Conservation (phyloP, 805 yeast species). For the Myxozyma neglecta region DNA sequence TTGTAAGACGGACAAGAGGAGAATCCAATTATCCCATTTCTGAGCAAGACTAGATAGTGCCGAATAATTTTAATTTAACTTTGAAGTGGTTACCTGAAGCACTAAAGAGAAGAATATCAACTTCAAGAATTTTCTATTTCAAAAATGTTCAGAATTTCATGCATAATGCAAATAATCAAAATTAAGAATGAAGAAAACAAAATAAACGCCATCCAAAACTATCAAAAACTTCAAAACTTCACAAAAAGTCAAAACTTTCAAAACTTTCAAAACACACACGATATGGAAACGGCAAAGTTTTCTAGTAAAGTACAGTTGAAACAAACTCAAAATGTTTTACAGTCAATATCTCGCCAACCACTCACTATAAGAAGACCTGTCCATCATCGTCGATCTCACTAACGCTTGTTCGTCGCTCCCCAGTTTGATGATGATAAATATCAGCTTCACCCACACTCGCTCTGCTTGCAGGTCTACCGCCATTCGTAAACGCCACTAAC, state of each 20-base stretch:
- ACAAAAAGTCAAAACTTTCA: background rate
- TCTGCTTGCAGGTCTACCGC: slow-evolving; percentile 26
- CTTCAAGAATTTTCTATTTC: background rate
- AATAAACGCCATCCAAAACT: background rate
- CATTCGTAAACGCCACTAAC: slow-evolving; percentile 24
- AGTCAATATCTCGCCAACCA: background rate
- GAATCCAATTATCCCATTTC: too few relatives aligned
- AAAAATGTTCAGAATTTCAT: background rate
- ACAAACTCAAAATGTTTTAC: too few relatives aligned
- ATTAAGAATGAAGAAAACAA: background rate
- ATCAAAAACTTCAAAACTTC: background rate
- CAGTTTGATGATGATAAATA: background rate
- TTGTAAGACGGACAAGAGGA: too few relatives aligned
- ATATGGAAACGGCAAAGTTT: too few relatives aligned
- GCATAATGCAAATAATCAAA: background rate
- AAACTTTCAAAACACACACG: background rate
- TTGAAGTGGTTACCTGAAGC: background rate
- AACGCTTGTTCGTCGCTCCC: background rate
- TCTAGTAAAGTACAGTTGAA: too few relatives aligned
- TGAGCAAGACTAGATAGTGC: background rate
- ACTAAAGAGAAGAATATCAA: background rate
- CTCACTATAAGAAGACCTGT: slow-evolving; percentile 20
- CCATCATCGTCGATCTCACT: slow-evolving; percentile 22
- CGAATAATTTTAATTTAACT: background rate
- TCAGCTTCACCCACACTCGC: slow-evolving; percentile 16